Base-by-base conservation (phyloP, 2,329 filamentous ascomycete genomes). In the Alternaria panax region DNA sequence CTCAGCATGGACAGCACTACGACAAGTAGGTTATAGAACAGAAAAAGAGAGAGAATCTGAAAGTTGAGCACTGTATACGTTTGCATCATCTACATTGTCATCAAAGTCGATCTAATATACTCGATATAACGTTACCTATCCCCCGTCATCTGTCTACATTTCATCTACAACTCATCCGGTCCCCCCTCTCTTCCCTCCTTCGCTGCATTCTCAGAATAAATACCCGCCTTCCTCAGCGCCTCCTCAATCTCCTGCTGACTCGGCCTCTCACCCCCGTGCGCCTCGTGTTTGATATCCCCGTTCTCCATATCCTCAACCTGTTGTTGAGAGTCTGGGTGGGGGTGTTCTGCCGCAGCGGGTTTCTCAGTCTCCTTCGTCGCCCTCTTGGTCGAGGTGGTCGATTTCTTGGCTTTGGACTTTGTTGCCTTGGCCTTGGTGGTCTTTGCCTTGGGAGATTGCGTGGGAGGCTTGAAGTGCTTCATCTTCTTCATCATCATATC, bases 401-500 rank as follows among this genome's bases (percentile, higher is more conserved):
- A 57, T 43, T 69, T 69, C 51, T 66, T 51, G 41, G 72, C 66
- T 63, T 52, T 62, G 8, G 36, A 41, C 45, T 59, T 46, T 54
- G 67, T 69, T 50, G 67, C 67, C 22, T 61, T 68, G 41, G 75
- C 59, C 54, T 74, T 76, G 30, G 62, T 25, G 2, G 62, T 11
- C 55, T 73, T 70, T 16, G 51, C 38, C 58, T 70, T 70, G 41
- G 66, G 40, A 20, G 45, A 62, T 27, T 68, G 63, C 25, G 78
- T 76, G 54, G 75, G 82, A 45, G 76, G 81, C 27, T 79, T 73
- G 64, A 80, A 79, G 55, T 79, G 76, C 53, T 75, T 73, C 76
- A 85, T 85, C 72, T 83, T 83, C 56, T 80, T 77, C 82, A 90
- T 86, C 54, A 92, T 85, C 48, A 93, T 83, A 24, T 92, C 87